These are phyloP conservation scores for Coffea eugenioides DNA, from an alignment of 257 asterid genomes.

Conservation along the genomic window DNA sequence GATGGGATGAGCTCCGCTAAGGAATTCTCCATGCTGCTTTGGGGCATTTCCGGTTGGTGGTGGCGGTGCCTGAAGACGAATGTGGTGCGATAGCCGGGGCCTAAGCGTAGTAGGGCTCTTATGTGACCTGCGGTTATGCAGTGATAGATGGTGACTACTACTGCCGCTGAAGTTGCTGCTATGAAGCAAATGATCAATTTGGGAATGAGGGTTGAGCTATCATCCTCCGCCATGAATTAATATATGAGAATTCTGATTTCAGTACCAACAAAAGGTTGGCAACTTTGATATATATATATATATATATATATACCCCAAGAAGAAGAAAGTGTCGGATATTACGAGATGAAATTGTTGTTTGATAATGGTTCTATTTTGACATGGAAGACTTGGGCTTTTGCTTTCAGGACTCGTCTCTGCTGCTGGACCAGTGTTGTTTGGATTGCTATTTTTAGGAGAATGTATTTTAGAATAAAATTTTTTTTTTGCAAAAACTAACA, in stretches of 20 bases:
- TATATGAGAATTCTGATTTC: too few species aligned
- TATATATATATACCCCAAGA: too few species aligned
- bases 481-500: too few species aligned
- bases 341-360: neutral
- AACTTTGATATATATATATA: neutral
- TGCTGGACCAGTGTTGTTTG: too few species aligned
- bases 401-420: too few species aligned
- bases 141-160: slow-evolving; percentile 32
- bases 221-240: slow-evolving; percentile 20
- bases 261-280: neutral
- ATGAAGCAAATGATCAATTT: slow-evolving; percentile 32
- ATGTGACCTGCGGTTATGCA: slow-evolving; percentile 26
- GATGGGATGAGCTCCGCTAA: slow-evolving; percentile 33
- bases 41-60: neutral
- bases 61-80: neutral
- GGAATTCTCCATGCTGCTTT: slow-evolving; percentile 31
- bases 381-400: too few species aligned
- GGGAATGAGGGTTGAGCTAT: slow-evolving; percentile 14
- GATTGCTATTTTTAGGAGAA: too few species aligned
- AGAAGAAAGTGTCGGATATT: slow-evolving; percentile 9
- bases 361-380: neutral
- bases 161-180: slow-evolving; percentile 37
- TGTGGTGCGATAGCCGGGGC: neutral
- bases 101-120: slow-evolving; percentile 11
- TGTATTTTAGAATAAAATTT: too few species aligned